Evolutionary conservation across 2,329 filamentous ascomycete genomes (phyloP).

Genomic region (Pyricularia pennisetigena): DNA sequence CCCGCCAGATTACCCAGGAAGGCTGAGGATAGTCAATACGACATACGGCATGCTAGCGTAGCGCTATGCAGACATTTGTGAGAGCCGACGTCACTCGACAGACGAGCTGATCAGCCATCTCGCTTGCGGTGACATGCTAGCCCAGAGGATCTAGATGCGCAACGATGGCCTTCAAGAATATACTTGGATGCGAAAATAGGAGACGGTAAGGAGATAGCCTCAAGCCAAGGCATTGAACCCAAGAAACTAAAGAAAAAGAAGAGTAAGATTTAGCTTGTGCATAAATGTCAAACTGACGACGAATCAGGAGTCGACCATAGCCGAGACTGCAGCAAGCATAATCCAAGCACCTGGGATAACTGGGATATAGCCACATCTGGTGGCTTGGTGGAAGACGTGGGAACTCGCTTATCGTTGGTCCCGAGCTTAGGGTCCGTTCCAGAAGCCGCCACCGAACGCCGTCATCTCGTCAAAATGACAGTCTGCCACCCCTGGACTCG

Average conservation of each 20-base stretch:
- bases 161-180: neutral
- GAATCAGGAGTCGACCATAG: neutral
- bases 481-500: neutral
- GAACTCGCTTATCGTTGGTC: neutral
- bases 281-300: neutral
- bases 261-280: neutral
- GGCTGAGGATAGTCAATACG: neutral
- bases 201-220: neutral
- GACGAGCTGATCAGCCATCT: neutral
- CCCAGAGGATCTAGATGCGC: neutral
- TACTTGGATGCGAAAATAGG: neutral
- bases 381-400: neutral
- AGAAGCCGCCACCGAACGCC: constrained; percentile 1
- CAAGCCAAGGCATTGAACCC: neutral
- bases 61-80: neutral
- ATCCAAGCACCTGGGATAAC: neutral
- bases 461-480: neutral
- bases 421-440: neutral
- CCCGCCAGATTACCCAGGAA: neutral
- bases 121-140: neutral
- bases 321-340: neutral
- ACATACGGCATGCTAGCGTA: neutral
- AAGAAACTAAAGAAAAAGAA: neutral
- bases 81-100: neutral
- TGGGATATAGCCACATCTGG: neutral